Conservation (phyloP, 1,139 yeast genomes). For the Blastobotrys ciferrii region DNA sequence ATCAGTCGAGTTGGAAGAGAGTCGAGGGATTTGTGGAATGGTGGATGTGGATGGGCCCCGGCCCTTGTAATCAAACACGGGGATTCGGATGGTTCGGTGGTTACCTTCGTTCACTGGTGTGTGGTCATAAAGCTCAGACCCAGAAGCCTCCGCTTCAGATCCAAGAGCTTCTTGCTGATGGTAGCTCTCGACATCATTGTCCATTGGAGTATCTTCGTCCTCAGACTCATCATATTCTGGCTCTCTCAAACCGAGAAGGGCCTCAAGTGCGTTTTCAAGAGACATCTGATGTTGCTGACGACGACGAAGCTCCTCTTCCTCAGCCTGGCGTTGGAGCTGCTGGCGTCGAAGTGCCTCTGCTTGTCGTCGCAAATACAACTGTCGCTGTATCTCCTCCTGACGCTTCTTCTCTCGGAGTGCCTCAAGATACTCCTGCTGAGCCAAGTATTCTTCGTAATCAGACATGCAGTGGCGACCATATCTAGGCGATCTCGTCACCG, state of each 20-base stretch:
- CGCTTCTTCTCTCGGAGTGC: neutral
- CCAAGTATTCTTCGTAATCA: neutral
- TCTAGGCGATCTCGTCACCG: neutral
- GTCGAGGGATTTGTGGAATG: no score
- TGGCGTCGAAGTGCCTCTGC: neutral
- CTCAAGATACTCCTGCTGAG: neutral
- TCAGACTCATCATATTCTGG: neutral
- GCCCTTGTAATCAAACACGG: neutral
- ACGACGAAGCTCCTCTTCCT: constrained; percentile 4
- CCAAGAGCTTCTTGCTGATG: neutral
- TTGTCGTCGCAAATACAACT: neutral
- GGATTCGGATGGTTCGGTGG: neutral
- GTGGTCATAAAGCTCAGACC: neutral
- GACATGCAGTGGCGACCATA: neutral
- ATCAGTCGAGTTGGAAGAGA: no score
- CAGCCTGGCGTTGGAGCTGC: neutral
- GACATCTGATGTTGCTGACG: neutral
- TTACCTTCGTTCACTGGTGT: neutral
- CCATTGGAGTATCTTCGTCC: neutral
- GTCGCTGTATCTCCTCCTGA: neutral
- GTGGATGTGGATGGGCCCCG: neutral
- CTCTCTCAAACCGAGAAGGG: neutral
- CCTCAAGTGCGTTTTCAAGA: constrained; percentile 3
- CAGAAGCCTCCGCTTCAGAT: neutral
- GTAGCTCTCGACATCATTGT: neutral